These are phyloP conservation scores for Nemania sp. DNA, from an alignment of 2,329 filamentous ascomycete genomes.

Conservation along the genomic window DNA sequence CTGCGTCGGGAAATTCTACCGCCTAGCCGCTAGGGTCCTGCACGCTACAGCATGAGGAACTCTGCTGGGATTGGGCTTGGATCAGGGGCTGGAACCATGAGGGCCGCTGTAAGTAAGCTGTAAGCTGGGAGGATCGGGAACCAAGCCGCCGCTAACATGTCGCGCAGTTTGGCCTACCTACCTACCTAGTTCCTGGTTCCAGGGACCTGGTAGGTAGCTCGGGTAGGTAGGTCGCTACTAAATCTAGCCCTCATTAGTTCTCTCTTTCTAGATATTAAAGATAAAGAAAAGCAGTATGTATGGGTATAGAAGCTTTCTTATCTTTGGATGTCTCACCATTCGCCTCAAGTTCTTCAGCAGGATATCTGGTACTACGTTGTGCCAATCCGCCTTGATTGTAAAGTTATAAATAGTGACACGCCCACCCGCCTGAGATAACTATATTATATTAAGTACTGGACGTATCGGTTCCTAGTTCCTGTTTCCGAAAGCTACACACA, in stretches of 20 bases:
- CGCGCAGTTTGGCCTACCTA: background rate
- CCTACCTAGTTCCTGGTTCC: conserved; percentile 27
- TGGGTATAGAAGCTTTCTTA: background rate
- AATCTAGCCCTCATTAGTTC: background rate
- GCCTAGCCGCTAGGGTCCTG: conserved; percentile 31
- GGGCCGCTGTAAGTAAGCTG: background rate
- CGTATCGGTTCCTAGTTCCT: conserved; percentile 25
- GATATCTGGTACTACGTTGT: background rate
- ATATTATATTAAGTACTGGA: background rate
- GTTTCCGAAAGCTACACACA: conserved; percentile 19
- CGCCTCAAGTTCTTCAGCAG: background rate
- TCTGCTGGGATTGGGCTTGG: background rate
- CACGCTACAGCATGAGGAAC: background rate
- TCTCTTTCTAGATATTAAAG: too few relatives aligned
- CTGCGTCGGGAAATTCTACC: conserved; percentile 33
- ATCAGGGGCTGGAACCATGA: background rate
- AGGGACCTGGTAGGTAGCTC: background rate
- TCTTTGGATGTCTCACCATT: background rate
- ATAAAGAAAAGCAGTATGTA: background rate
- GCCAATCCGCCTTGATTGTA: background rate
- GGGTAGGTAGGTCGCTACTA: background rate
- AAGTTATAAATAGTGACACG: conserved; percentile 23
- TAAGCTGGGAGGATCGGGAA: conserved; percentile 35
- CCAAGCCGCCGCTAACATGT: conserved; percentile 27
- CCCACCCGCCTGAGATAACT: background rate